Base-by-base conservation (phyloP, 345 rosid genomes). In the Eucalyptus tenuipes region DNA sequence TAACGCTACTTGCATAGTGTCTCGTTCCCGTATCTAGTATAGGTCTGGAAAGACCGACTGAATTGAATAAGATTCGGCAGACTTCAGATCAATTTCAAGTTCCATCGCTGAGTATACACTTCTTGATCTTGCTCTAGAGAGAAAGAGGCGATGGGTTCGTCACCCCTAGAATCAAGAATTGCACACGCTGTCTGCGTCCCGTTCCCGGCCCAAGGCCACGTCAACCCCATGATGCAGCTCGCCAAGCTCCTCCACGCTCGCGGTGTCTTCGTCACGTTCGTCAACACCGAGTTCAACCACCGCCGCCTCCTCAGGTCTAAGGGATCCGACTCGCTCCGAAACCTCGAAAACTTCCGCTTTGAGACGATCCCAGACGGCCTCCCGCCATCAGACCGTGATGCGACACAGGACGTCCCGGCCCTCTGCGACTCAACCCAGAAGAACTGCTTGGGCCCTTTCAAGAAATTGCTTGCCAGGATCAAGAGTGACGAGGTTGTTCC, bases 141-240 rank as follows among this genome's bases (percentile, higher is more conserved):
- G 42, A 66, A 3, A 66, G 22, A 8, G 24, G 12, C 5, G 42
- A 66, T 66, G 79, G 24, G 11, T 66, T 33, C 42, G 79, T 66
- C 42, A 3, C 11, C 42, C 79, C 79, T 31, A 66, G 79, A 66
- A 66, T 31, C 79, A 10, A 31, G 42, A 33, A 88, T 57, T 66
- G 42, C 79, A 31, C 79, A 66, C 66, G 93, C 91, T 24, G 91
- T 91, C 20, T 91, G 92, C 33, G 42, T 93, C 37, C 92, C 94
- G 7, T 90, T 44, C 66, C 94, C 93, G 40, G 59, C 91, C 13
- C 94, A 93, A 88, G 93, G 94, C 71, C 94, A 92, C 88, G 48
- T 92, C 31, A 91, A 82, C 88, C 92, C 94, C 49, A 44, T 92
- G 92, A 66, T 92, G 87, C 90, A 90, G 31, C 90, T 93, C 3